Conservation (phyloP, 2,329 filamentous ascomycete species). For the Fusarium sp. region DNA sequence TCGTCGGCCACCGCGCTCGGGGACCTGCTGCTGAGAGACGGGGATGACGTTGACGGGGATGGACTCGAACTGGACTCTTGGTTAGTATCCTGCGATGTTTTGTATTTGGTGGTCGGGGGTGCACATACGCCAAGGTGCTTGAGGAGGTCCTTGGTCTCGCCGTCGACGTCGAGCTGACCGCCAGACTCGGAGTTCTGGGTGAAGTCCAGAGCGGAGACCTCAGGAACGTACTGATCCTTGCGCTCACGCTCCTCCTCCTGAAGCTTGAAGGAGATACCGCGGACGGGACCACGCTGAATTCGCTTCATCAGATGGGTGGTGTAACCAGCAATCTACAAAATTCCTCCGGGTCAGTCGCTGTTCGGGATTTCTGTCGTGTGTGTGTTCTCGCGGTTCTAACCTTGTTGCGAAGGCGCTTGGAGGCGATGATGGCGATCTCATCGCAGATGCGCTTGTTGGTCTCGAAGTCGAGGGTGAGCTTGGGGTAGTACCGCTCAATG, state of each 20-base stretch:
- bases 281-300: conserved; percentile 98
- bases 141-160: conserved; percentile 98
- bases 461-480: conserved; percentile 99
- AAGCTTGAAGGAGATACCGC: conserved; percentile 99
- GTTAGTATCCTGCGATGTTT: conserved; percentile 45
- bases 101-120: neutral
- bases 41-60: conserved; percentile 96
- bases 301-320: conserved; percentile 99
- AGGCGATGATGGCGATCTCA: conserved; percentile 99
- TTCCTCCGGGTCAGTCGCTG: conserved; percentile 32
- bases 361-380: neutral
- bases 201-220: conserved; percentile 99
- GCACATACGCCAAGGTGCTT: conserved; percentile 97
- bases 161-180: conserved; percentile 93
- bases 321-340: conserved; percentile 89
- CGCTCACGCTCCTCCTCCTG: conserved; percentile 99
- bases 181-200: conserved; percentile 93
- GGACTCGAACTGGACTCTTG: conserved; percentile 81
- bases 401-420: conserved; percentile 99
- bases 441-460: conserved; percentile 99
- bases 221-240: conserved; percentile 99
- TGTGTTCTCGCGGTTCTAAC: conserved; percentile 59
- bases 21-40: conserved; percentile 87
- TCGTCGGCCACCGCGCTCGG: conserved; percentile 82
- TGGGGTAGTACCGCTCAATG: conserved; percentile 98